Evolutionary conservation across 352 stramenopile species (phyloP), one percentile per base, ranked within the genome.

Genomic region (Phytopythium aichiense): DNA sequence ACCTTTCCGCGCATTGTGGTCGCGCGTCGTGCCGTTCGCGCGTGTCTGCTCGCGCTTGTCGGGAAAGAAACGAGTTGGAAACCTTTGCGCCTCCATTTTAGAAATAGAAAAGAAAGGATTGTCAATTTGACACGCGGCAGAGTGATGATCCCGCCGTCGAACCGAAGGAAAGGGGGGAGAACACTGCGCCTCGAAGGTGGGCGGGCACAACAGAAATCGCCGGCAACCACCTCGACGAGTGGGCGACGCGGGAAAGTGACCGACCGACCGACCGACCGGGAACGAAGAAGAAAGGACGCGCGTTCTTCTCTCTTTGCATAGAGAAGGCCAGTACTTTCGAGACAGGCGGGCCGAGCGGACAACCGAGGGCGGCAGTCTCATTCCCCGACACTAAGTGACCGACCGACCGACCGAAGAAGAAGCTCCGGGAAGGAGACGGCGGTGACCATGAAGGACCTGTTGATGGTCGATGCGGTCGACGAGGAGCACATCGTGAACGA

Each of bases 401-500:
- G 28, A 31, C 28, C 7, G 28, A 31, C 28, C 7, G 28, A 40
- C 4, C 31, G 35, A 40, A 11, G 49, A 56, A 18, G 18, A 43
- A 28, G 20, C 25, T 18, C 18, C 12, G 23, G 25, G 7, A 56
- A 23, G 49, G 22, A 31, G 48, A 30, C 5, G 49, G 15, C 56
- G 31, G 22, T 33, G 25, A 67, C 61, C 63, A 80, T 77, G 69
- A 80, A 80, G 64, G 84, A 95, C 76, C 68, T 95, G 62, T 70
- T 95, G 53, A 88, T 93, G 73, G 72, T 95, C 16, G 81, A 92
- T 55, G 66, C 69, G 56, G 84, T 91, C 60, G 80, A 89, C 68
- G 86, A 92, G 71, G 71, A 68, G 61, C 79, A 90, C 61, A 77
- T 93, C 30, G 79, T 91, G 51, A 71, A 91, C 63, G 79, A 93